Conservation (phyloP, 257 asterid species). For the Solanum sitiens region DNA sequence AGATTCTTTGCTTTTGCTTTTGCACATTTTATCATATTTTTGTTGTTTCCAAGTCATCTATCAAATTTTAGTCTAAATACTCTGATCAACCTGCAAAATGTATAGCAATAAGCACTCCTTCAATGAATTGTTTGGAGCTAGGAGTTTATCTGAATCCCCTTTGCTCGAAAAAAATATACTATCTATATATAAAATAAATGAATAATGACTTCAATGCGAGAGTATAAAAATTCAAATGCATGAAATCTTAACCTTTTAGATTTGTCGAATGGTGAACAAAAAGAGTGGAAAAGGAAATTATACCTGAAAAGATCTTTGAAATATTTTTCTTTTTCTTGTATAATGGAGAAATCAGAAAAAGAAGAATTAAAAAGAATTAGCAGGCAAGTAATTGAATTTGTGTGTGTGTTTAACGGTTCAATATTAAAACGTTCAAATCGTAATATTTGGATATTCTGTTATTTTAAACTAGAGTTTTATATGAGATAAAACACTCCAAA, state of each 20-base stretch:
- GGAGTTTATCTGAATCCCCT: not conserved
- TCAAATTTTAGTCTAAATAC: not conserved
- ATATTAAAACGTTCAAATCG: not conserved
- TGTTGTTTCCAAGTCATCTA: not conserved
- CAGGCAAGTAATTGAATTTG: not conserved
- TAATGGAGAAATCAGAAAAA: not conserved
- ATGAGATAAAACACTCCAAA: not conserved
- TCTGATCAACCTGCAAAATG: not conserved
- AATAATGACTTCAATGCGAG: not conserved
- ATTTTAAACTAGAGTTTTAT: not conserved
- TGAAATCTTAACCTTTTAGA: not conserved
- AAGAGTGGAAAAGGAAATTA: not conserved
- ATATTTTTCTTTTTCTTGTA: not conserved
- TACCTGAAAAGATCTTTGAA: not conserved
- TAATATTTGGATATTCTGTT: not conserved
- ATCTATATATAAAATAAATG: not conserved
- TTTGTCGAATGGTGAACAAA: not conserved
- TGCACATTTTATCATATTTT: constrained; percentile 26
- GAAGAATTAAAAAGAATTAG: not conserved
- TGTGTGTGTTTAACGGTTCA: not conserved
- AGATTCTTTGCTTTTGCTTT: constrained; percentile 13
- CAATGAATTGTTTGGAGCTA: not conserved
- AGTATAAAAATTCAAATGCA: not conserved
- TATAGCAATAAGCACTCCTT: not conserved
- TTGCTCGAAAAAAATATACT: not conserved